These are phyloP conservation scores for Solanum tacnaense DNA, from an alignment of 257 asterid genomes.

Conservation along the genomic window DNA sequence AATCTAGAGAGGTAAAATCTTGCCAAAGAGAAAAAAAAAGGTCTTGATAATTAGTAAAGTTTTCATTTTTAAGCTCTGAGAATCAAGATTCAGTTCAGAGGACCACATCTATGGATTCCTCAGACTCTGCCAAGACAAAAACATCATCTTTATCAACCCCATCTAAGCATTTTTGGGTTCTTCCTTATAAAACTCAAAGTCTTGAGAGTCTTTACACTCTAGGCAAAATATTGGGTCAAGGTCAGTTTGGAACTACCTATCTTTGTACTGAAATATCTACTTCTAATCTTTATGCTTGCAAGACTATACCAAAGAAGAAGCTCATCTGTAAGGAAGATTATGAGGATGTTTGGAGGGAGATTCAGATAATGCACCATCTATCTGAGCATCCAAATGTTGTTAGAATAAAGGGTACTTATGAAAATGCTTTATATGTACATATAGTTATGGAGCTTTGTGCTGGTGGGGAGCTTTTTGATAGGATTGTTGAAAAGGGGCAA, in stretches of 20 bases:
- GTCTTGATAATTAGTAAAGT: neutral
- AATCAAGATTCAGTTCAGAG: constrained; percentile 1
- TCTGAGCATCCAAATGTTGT: constrained; percentile 78
- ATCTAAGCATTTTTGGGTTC: constrained; percentile 24
- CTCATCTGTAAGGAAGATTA: constrained; percentile 50
- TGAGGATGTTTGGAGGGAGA: constrained; percentile 71
- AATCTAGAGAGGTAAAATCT: neutral
- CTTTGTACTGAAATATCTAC: constrained; percentile 48
- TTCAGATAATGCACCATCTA: constrained; percentile 66
- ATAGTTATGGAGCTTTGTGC: constrained; percentile 84
- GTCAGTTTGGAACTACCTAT: constrained; percentile 56
- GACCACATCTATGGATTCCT: neutral
- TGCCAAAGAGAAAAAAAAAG: neutral
- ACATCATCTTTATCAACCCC: constrained; percentile 28
- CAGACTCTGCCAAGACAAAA: constrained; percentile 17
- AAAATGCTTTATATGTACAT: constrained; percentile 57
- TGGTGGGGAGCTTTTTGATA: constrained; percentile 83
- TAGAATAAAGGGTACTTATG: constrained; percentile 66
- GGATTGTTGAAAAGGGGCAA: constrained; percentile 78
- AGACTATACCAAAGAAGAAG: constrained; percentile 56
- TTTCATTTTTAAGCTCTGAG: neutral
- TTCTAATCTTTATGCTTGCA: constrained; percentile 46
- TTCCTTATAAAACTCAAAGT: constrained; percentile 39
- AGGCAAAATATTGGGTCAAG: constrained; percentile 61
- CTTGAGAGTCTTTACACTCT: constrained; percentile 36